Evolutionary conservation across 352 stramenopile genomes (phyloP).

Genomic region (Aphanomyces invadans): DNA sequence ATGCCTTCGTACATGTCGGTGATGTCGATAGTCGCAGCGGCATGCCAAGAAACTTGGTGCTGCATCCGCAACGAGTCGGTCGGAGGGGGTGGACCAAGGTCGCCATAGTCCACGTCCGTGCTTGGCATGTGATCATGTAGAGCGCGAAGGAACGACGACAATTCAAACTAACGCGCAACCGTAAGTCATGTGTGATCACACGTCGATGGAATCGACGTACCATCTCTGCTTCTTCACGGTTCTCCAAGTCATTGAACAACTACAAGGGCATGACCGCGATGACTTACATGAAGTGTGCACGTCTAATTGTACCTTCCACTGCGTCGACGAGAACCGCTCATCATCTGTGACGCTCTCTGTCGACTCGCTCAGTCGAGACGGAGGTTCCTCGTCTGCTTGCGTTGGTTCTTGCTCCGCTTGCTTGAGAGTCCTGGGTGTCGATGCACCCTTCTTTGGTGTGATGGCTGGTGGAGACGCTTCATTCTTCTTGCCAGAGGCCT

Average conservation of each 20-base stretch:
- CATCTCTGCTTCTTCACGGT: conserved; percentile 62
- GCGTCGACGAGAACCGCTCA: background rate
- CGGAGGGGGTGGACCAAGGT: conserved; percentile 23
- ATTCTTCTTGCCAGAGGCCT: background rate
- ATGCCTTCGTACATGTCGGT: conserved; percentile 72
- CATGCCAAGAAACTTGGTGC: conserved; percentile 47
- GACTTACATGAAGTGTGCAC: background rate
- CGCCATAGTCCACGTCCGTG: conserved; percentile 23
- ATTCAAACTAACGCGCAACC: conserved; percentile 42
- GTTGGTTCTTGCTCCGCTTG: background rate
- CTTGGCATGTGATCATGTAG: conserved; percentile 71
- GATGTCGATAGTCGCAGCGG: conserved; percentile 72
- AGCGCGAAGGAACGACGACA: conserved; percentile 73
- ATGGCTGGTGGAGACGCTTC: background rate
- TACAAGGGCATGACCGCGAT: conserved; percentile 20
- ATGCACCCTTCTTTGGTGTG: background rate
- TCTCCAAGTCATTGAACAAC: conserved; percentile 82
- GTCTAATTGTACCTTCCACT: background rate
- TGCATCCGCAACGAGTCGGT: conserved; percentile 30
- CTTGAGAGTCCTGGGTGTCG: background rate
- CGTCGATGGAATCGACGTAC: background rate
- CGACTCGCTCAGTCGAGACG: background rate
- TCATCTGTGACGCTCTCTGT: background rate
- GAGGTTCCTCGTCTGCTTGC: background rate
- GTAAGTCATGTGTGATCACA: background rate